These are phyloP conservation scores for Nicotiana tabacum DNA, from an alignment of 257 asterid species.

Conservation along the genomic window DNA sequence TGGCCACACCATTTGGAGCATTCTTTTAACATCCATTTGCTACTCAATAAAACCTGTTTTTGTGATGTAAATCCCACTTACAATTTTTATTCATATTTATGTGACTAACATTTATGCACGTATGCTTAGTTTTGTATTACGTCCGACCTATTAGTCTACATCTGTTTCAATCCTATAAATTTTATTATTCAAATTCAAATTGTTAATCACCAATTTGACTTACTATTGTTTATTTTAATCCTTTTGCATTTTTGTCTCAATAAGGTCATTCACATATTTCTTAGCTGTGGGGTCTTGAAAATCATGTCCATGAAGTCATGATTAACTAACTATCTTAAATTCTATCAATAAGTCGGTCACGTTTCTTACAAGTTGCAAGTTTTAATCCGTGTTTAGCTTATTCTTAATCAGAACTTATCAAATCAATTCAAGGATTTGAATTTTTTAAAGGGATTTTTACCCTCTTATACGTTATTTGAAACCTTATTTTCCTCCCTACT, in stretches of 20 bases:
- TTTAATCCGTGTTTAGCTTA: not conserved
- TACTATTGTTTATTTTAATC: not conserved
- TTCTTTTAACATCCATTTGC: no score
- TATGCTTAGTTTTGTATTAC: not conserved
- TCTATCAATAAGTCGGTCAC: not conserved
- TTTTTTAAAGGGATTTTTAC: not conserved
- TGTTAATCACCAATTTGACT: slow-evolving; percentile 1
- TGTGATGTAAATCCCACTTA: not conserved
- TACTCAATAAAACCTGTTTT: not conserved
- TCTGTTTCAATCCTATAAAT: not conserved
- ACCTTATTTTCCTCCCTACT: no score
- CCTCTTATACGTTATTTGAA: no score
- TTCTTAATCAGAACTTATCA: not conserved
- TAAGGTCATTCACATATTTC: not conserved
- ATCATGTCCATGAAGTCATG: not conserved
- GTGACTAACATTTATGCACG: slow-evolving; percentile 2
- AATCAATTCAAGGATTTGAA: not conserved
- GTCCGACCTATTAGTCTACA: not conserved
- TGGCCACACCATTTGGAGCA: no score
- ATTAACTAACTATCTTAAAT: not conserved
- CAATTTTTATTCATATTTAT: not conserved
- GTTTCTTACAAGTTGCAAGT: not conserved
- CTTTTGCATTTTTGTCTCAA: not conserved
- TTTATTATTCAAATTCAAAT: not conserved
- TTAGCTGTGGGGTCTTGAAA: not conserved